A percentile compares a stretch with the other conserved stretches of the same genome.
phyloP scores from a whole-genome alignment of 2,329 filamentous ascomycete genomes.

The Calonectria ilicicola region DNA sequence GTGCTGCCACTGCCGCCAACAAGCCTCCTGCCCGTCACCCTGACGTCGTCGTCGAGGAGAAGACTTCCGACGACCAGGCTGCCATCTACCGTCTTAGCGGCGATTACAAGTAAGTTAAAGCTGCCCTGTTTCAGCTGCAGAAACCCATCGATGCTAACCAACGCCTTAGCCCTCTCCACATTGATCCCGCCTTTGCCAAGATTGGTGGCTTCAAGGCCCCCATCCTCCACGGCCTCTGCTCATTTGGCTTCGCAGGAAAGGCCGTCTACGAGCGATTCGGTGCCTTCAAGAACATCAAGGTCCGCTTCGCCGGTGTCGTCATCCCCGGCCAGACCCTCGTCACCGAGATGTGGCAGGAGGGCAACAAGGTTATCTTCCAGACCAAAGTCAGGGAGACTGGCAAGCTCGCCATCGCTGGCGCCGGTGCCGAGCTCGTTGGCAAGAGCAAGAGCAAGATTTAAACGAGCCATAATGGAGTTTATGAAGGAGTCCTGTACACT shows the following conservation, averaged over 20 bases:
- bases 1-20: conserved; percentile 83
- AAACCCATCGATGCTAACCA: conserved; percentile 1
- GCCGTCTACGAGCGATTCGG: conserved; percentile 89
- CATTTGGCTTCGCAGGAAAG: conserved; percentile 91
- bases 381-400: conserved; percentile 92
- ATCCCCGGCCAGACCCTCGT: conserved; percentile 89
- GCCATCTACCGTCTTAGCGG: conserved; percentile 93
- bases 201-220: conserved; percentile 94
- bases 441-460: conserved; percentile 47
- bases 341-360: conserved; percentile 96
- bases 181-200: conserved; percentile 94
- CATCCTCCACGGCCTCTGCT: conserved; percentile 97
- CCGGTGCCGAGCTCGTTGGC: conserved; percentile 78
- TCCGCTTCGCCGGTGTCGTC: conserved; percentile 88
- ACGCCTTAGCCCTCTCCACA: conserved; percentile 78
- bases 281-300: conserved; percentile 90
- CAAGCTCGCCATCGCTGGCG: conserved; percentile 86
- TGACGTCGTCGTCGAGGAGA: conserved; percentile 86
- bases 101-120: conserved; percentile 78
- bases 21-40: conserved; percentile 80
- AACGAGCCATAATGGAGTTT: conserved; percentile 28
- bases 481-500: conserved; percentile 35
- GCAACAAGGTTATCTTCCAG: conserved; percentile 84
- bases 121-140: no score
- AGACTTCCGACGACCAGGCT: conserved; percentile 91